Percentiles rank a stretch among this genome's conserved stretches.
Evolutionary conservation across 2,329 filamentous ascomycete genomes (phyloP).

Genomic region (Phyllosticta ampelicida): DNA sequence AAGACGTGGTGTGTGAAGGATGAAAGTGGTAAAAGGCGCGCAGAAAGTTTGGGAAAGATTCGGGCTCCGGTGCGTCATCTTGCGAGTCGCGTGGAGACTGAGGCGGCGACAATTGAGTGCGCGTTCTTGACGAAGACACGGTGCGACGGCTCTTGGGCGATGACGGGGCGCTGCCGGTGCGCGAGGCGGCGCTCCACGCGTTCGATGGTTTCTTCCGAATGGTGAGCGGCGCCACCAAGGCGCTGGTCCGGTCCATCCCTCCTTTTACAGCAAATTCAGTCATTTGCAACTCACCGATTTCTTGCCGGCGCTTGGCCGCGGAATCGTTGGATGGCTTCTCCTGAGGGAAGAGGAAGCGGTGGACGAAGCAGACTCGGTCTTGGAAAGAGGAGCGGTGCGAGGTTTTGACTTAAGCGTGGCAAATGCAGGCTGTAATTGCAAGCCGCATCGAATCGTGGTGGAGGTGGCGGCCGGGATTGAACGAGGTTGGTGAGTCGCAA

Average conservation of each 20-base stretch:
- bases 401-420: background rate
- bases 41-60: conserved; percentile 84
- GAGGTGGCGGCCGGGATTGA: background rate
- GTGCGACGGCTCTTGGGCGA: conserved; percentile 4
- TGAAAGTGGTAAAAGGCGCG: conserved; percentile 91
- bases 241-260: conserved; percentile 12
- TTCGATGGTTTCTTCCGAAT: conserved; percentile 13
- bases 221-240: conserved; percentile 19
- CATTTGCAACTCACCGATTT: conserved; percentile 5
- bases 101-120: conserved; percentile 61
- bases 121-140: conserved; percentile 13
- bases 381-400: background rate
- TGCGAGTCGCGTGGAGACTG: conserved; percentile 60
- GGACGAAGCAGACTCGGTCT: background rate
- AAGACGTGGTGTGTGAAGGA: conserved; percentile 63
- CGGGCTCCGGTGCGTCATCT: conserved; percentile 37
- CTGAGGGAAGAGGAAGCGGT: background rate
- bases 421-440: background rate
- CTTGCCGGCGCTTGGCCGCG: background rate
- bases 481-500: background rate
- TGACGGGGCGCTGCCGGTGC: background rate
- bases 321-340: background rate
- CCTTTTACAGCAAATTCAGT: conserved; percentile 6
- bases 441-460: background rate
- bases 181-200: conserved; percentile 3